Base-by-base conservation (phyloP, 345 rosid genomes). In the Aethionema arabicum region DNA sequence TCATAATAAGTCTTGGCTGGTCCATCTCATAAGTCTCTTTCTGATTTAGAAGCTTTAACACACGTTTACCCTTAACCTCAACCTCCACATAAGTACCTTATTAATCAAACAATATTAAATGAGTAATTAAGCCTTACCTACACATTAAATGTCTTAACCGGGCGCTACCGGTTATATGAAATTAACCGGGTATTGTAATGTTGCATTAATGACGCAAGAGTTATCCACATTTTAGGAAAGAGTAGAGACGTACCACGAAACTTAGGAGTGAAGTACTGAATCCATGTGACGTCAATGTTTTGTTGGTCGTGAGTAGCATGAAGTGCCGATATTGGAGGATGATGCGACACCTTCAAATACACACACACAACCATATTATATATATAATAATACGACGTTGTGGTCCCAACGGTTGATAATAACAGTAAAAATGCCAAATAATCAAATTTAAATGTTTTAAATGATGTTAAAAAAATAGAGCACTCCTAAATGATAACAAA, bases 291-390 rank as follows among this genome's bases (percentile, higher is more conserved):
- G 74, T 89, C 85, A 38, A 87, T 57, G 35, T 80, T 81, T 59
- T 78, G 79, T 12, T 71, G 54, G 32, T 85, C 84, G 42, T 92
- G 84, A 0, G 96, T 86, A 44, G 88, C 96, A 54, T 89, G 95
- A 39, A 92, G 89, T n/a, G 89, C 95, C 29, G 89, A 65, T 8
- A 89, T 84, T 2, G 96, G 91, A 5, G 98, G 98, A 43, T 89
- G 96, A 72, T 92, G 95, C 10, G 86, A 85, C 30, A 92, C 83
- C 95, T 86, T 70, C 30, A 68, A 63, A n/a, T 11, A 21, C 27
- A 21, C 27, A 21, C 27, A 21, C 27, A 21, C 27, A 21, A 21
- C 27, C 27, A 21, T 21, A 21, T 21, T 21, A 21, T 21, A 21
- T 21, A 21, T 1, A 21, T 21, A 21, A 2, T 21, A 21, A 1